Evolutionary conservation across 2,329 filamentous ascomycete species (phyloP).

Genomic region (Huntiella savannae): DNA sequence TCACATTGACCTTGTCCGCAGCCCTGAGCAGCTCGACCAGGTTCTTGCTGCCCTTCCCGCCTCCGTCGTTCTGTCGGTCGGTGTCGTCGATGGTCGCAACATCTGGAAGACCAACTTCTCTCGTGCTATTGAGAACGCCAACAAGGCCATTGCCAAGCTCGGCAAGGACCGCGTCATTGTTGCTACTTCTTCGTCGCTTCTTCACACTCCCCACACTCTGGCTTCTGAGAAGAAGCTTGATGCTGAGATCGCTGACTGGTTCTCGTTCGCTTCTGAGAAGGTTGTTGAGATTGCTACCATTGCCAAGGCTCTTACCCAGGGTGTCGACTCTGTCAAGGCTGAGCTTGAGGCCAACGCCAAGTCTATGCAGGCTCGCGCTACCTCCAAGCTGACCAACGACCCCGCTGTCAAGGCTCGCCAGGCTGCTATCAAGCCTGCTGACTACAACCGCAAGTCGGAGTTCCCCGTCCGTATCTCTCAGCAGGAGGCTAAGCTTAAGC

Average conservation of each 20-base stretch:
- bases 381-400: constrained; percentile 91
- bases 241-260: constrained; percentile 87
- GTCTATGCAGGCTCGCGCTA: constrained; percentile 76
- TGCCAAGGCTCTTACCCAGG: constrained; percentile 90
- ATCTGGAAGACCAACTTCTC: constrained; percentile 99
- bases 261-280: constrained; percentile 96
- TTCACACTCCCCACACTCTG: constrained; percentile 96
- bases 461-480: constrained; percentile 72
- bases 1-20: constrained; percentile 91
- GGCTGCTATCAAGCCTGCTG: constrained; percentile 59
- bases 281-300: constrained; percentile 74
- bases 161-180: constrained; percentile 96
- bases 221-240: constrained; percentile 98
- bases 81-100: constrained; percentile 97
- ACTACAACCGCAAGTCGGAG: constrained; percentile 83
- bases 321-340: constrained; percentile 66
- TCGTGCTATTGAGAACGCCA: constrained; percentile 75
- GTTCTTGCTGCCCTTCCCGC: constrained; percentile 67
- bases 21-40: constrained; percentile 88
- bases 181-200: constrained; percentile 89
- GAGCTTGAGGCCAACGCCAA: constrained; percentile 95
- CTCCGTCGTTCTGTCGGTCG: constrained; percentile 78
- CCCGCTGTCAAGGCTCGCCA: constrained; percentile 94
- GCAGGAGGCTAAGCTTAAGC: constrained; percentile 82
- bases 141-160: constrained; percentile 80